A percentile compares a stretch with the other conserved stretches of the same genome.
Conservation (phyloP, 768 basidiomycete species). For the Rhodosporidiobolus odoratus region DNA sequence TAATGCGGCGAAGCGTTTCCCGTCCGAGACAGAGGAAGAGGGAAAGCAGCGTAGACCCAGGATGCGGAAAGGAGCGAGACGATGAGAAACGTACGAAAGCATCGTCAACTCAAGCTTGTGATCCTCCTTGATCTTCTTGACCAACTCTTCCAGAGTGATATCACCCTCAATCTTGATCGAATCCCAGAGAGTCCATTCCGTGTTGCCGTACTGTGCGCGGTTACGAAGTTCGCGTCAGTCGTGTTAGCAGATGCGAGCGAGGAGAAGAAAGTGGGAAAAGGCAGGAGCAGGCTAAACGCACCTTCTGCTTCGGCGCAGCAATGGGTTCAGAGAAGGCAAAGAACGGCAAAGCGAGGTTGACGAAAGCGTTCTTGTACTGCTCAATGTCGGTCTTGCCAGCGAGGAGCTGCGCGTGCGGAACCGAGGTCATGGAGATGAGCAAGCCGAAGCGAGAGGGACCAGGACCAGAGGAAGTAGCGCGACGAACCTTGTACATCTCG, state of each 20-base stretch:
- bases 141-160: slow-evolving; percentile 77
- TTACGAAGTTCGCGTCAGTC: no score
- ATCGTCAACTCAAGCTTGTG: slow-evolving; percentile 85
- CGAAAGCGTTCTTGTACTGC: slow-evolving; percentile 95
- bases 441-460: background rate
- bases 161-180: slow-evolving; percentile 74
- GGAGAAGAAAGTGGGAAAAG: background rate
- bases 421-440: background rate
- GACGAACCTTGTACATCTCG: slow-evolving; percentile 85
- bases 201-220: slow-evolving; percentile 69
- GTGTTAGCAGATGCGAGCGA: no score
- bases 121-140: slow-evolving; percentile 73
- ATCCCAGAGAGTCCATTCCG: slow-evolving; percentile 75
- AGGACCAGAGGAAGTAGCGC: no score
- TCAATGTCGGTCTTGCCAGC: slow-evolving; percentile 91
- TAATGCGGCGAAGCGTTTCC: no score
- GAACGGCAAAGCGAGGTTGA: slow-evolving; percentile 95
- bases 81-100: slow-evolving; percentile 65
- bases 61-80: slow-evolving; percentile 44
- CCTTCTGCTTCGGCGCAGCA: slow-evolving; percentile 75
- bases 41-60: background rate
- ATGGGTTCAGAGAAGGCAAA: slow-evolving; percentile 99
- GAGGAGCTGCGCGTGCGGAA: slow-evolving; percentile 61
- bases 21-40: background rate
- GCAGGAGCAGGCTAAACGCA: no score